phyloP scores from a whole-genome alignment of 352 stramenopile genomes.

The Globisporangium carolinianum region DNA sequence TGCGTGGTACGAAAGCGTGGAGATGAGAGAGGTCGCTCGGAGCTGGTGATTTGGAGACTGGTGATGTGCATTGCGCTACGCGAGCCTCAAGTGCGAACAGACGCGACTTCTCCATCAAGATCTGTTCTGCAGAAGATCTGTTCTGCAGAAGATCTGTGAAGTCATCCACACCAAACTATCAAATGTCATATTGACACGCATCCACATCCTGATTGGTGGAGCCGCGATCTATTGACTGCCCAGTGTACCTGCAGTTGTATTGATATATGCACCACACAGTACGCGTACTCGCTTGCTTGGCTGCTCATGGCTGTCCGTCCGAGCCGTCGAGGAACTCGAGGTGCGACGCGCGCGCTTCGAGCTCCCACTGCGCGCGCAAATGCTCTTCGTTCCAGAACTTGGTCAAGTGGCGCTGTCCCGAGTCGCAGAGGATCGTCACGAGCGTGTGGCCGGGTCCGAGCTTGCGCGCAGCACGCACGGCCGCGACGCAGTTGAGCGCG shows the following conservation, averaged over 20 bases:
- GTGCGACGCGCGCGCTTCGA: conserved; percentile 38
- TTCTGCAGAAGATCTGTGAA: conserved; percentile 2
- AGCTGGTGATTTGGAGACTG: neutral
- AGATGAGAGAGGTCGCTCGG: neutral
- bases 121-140: neutral
- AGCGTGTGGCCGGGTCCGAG: conserved; percentile 77
- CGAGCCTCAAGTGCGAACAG: too few relatives aligned
- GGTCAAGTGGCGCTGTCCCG: conserved; percentile 82
- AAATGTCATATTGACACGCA: too few relatives aligned
- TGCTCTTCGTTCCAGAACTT: conserved; percentile 86
- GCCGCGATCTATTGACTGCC: too few relatives aligned
- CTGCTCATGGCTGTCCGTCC: conserved; percentile 49
- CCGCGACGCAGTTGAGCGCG: conserved; percentile 81
- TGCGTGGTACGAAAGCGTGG: too few relatives aligned
- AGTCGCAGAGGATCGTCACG: conserved; percentile 86
- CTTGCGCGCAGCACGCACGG: conserved; percentile 60
- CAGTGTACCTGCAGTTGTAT: too few relatives aligned
- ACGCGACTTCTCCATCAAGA: too few relatives aligned
- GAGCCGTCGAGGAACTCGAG: conserved; percentile 74
- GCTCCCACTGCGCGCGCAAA: conserved; percentile 60
- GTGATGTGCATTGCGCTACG: too few relatives aligned
- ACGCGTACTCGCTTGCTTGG: too few relatives aligned
- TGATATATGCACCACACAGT: too few relatives aligned
- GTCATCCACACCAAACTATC: too few relatives aligned
- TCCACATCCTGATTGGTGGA: too few relatives aligned